Evolutionary conservation across 2,329 filamentous ascomycete genomes (phyloP).

Genomic region (Fusarium fujikuroi): DNA sequence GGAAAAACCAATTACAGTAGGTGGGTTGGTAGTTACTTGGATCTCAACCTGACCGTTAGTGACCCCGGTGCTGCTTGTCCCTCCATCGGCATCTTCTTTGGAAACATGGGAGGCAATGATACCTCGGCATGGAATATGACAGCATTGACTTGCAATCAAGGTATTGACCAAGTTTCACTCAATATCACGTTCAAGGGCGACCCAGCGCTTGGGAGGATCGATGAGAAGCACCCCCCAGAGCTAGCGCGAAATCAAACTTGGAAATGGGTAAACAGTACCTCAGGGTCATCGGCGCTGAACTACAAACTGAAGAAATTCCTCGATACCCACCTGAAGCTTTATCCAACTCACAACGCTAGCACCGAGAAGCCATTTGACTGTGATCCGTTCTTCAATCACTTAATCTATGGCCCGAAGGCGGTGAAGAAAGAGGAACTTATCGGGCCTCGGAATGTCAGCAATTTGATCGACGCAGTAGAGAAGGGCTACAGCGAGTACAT

Average conservation of each 20-base stretch:
- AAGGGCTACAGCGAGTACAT: background rate
- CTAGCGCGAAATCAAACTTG: background rate
- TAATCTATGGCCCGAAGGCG: background rate
- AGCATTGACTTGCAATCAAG: background rate
- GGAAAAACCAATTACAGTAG: background rate
- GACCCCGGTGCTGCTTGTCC: background rate
- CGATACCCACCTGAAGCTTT: background rate
- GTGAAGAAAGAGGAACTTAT: background rate
- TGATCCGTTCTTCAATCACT: background rate
- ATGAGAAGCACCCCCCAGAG: background rate
- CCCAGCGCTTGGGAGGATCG: background rate
- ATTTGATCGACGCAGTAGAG: accelerated
- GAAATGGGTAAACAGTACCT: background rate
- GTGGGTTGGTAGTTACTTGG: background rate
- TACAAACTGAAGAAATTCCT: background rate
- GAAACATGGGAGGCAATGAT: background rate
- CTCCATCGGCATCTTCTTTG: background rate
- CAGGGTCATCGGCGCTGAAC: background rate
- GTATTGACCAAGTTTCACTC: background rate
- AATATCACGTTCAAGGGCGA: background rate
- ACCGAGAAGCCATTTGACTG: background rate
- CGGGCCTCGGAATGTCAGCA: background rate
- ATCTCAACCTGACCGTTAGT: background rate
- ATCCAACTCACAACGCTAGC: background rate
- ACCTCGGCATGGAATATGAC: background rate